A percentile compares a stretch with the other conserved stretches of the same genome.
Evolutionary conservation across 192 early-diverging fungal species (phyloP).

Genomic region (Coemansia sp.): DNA sequence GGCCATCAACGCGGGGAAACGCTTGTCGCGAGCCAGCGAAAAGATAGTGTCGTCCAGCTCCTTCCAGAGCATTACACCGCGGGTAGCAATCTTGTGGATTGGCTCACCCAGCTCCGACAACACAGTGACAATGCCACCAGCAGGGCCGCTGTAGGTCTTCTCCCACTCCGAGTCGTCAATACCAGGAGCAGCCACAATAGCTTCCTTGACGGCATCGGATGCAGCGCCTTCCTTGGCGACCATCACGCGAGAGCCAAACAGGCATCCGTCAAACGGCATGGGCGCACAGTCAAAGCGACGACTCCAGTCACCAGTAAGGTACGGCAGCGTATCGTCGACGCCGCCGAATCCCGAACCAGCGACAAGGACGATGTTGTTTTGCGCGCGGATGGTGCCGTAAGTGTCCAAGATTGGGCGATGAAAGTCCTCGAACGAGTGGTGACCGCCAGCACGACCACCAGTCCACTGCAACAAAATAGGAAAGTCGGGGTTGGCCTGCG

Average conservation of each 20-base stretch:
- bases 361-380: slow-evolving; percentile 82
- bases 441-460: slow-evolving; percentile 93
- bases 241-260: slow-evolving; percentile 94
- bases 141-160: slow-evolving; percentile 75
- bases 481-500: slow-evolving; percentile 80
- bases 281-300: slow-evolving; percentile 75
- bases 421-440: slow-evolving; percentile 97
- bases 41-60: slow-evolving; percentile 86
- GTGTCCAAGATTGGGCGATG: slow-evolving; percentile 83
- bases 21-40: slow-evolving; percentile 80
- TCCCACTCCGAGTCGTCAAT: slow-evolving; percentile 82
- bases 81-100: slow-evolving; percentile 90
- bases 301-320: slow-evolving; percentile 93
- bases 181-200: slow-evolving; percentile 84
- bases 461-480: slow-evolving; percentile 96
- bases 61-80: slow-evolving; percentile 77
- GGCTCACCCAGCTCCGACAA: slow-evolving; percentile 91
- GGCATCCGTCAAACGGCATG: slow-evolving; percentile 95
- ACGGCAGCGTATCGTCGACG: slow-evolving; percentile 81
- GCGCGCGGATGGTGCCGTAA: slow-evolving; percentile 71
- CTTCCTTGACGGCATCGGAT: slow-evolving; percentile 78
- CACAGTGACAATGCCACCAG: slow-evolving; percentile 83
- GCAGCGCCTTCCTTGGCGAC: slow-evolving; percentile 86
- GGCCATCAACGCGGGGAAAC: slow-evolving; percentile 66
- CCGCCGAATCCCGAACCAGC: slow-evolving; percentile 93